A percentile compares a stretch with the other conserved stretches of the same genome.
Conservation (phyloP, 208 protist species). For the Acanthamoeba sp. region DNA sequence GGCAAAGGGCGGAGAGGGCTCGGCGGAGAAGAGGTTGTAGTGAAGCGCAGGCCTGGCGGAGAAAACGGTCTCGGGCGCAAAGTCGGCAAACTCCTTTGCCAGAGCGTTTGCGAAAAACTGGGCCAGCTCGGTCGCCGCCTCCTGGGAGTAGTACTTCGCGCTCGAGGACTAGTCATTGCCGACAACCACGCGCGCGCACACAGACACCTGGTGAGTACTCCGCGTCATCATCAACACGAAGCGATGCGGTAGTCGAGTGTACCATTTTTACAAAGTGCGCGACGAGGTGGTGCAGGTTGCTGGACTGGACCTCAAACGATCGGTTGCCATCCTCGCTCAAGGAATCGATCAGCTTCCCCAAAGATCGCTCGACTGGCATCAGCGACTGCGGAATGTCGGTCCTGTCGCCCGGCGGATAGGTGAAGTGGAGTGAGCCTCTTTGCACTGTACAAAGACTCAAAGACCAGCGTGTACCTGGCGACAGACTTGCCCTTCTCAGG, state of each 20-base stretch:
- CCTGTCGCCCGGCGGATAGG: not conserved
- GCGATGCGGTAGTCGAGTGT: not conserved
- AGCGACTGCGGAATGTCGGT: conserved; percentile 53
- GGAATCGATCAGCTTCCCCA: conserved; percentile 45
- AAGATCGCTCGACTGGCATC: conserved; percentile 13
- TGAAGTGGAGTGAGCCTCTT: not conserved
- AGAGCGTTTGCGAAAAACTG: conserved; percentile 57
- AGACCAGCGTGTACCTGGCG: not conserved
- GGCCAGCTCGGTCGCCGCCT: conserved; percentile 30
- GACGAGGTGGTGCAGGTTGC: conserved; percentile 41
- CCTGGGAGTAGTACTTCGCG: conserved; percentile 55
- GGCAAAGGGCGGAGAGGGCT: not conserved
- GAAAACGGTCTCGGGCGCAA: not conserved
- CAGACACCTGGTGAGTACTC: not conserved
- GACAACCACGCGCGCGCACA: not conserved
- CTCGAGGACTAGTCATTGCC: not conserved
- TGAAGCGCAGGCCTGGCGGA: conserved; percentile 62
- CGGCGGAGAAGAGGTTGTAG: not conserved
- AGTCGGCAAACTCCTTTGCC: conserved; percentile 17
- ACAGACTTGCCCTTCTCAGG: conserved; percentile 17
- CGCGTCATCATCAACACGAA: conserved; percentile 21
- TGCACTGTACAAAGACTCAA: not conserved
- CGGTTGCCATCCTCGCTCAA: not conserved
- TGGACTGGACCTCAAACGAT: conserved; percentile 42
- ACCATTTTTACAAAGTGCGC: conserved; percentile 74